A percentile compares a stretch with the other conserved stretches of the same genome.
These are phyloP conservation scores for Dissoconium aciculare DNA, from an alignment of 2,329 filamentous ascomycete species.

Conservation along the genomic window DNA sequence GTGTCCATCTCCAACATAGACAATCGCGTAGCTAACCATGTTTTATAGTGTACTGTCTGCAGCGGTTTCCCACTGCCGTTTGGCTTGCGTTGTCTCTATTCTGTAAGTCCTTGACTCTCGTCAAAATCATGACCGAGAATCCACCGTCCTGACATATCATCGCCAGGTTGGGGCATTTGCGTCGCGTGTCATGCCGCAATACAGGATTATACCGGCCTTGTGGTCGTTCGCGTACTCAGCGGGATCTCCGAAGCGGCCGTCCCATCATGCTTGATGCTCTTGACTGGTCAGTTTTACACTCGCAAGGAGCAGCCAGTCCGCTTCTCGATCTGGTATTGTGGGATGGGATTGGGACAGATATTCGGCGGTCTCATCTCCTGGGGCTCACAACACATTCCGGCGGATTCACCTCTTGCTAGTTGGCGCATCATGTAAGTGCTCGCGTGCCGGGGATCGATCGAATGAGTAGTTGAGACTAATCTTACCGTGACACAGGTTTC, in stretches of 20 bases:
- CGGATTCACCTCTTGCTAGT: slow-evolving; percentile 23
- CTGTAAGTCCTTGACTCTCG: no score
- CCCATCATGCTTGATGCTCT: slow-evolving; percentile 39
- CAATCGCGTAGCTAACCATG: no score
- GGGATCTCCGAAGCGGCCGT: slow-evolving; percentile 42
- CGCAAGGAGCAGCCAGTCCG: slow-evolving; percentile 44
- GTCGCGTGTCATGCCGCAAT: slow-evolving; percentile 42
- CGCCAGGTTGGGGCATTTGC: slow-evolving; percentile 46
- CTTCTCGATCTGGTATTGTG: slow-evolving; percentile 52
- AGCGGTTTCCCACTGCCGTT: slow-evolving; percentile 44
- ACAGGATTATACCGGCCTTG: slow-evolving; percentile 35
- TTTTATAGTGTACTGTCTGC: slow-evolving; percentile 35
- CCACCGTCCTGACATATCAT: no score
- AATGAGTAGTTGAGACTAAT: no score
- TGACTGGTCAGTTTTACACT: slow-evolving; percentile 35
- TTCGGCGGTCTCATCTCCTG: slow-evolving; percentile 42
- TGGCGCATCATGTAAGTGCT: slow-evolving; percentile 44
- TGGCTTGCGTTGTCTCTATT: slow-evolving; percentile 46
- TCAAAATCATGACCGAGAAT: no score
- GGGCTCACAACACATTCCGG: slow-evolving; percentile 38
- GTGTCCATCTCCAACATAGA: neutral
- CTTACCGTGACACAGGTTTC: no score
- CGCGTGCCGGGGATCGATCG: no score
- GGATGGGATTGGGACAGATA: slow-evolving; percentile 44
- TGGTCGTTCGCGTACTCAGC: slow-evolving; percentile 36